A percentile compares a stretch with the other conserved stretches of the same genome.
These are phyloP conservation scores for Primulina tabacum DNA, from an alignment of 257 asterid genomes.

Conservation along the genomic window DNA sequence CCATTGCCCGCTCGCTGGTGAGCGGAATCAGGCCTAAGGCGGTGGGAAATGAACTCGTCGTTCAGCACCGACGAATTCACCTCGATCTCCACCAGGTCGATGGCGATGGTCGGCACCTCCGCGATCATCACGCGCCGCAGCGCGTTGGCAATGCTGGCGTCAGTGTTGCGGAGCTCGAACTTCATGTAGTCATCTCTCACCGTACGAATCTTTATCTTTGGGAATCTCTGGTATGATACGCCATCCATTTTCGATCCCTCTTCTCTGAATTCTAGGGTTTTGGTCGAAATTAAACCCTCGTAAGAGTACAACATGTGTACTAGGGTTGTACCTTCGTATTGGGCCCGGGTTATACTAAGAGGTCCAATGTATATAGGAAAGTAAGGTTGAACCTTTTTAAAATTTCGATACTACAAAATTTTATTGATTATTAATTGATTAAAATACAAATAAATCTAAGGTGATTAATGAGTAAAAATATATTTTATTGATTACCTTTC, in stretches of 20 bases:
- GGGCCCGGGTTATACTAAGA: neutral
- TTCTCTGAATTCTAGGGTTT: neutral
- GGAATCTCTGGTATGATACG: conserved; percentile 82
- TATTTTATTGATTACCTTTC: too few relatives aligned
- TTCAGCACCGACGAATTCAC: conserved; percentile 84
- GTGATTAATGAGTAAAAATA: too few relatives aligned
- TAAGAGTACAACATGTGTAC: neutral
- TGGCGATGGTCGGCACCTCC: conserved; percentile 92
- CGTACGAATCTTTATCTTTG: conserved; percentile 77
- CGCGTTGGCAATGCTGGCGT: conserved; percentile 91
- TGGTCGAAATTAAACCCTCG: neutral
- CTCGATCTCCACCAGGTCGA: conserved; percentile 95
- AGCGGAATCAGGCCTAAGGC: conserved; percentile 93
- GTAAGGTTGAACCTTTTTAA: too few relatives aligned
- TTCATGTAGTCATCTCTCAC: conserved; percentile 66
- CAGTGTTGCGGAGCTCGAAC: conserved; percentile 95
- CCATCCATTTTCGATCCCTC: conserved; percentile 51
- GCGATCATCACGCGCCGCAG: conserved; percentile 98
- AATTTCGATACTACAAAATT: too few relatives aligned
- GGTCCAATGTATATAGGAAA: too few relatives aligned
- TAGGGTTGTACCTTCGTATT: neutral
- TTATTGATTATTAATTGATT: too few relatives aligned
- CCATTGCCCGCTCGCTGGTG: conserved; percentile 86
- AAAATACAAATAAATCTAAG: too few relatives aligned
- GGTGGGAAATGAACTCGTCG: conserved; percentile 94